Conservation (phyloP, 495 filamentous ascomycete species). For the Annulohypoxylon moriforme region DNA sequence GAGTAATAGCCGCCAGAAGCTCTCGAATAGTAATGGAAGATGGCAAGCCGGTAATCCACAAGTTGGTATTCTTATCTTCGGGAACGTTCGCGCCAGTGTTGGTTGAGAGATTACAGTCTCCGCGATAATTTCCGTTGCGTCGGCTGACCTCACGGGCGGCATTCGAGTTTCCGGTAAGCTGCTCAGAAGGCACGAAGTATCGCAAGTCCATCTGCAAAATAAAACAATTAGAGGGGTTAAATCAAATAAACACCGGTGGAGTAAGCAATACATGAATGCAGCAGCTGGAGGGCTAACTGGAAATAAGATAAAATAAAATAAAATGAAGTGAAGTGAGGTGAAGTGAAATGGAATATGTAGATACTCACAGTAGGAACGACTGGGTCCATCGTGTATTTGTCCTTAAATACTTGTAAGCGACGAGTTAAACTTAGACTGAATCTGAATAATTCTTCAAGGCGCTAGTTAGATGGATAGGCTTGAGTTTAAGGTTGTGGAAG, state of each 20-base stretch:
- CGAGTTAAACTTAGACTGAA: no score
- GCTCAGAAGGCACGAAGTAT: constrained; percentile 26
- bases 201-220: constrained; percentile 12
- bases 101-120: constrained; percentile 1
- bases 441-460: no score
- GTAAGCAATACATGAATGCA: no score
- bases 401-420: no score
- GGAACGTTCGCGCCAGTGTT: constrained; percentile 20
- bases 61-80: constrained; percentile 25
- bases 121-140: constrained; percentile 24
- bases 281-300: no score
- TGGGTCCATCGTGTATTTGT: no score
- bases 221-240: constrained; percentile 5
- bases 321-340: background rate
- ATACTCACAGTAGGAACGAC: no score
- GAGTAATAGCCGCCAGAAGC: constrained; percentile 11
- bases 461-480: no score
- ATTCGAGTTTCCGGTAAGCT: constrained; percentile 9
- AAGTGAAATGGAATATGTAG: background rate
- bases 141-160: background rate
- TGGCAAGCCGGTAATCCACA: constrained; percentile 33
- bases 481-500: no score
- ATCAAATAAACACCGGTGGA: background rate
- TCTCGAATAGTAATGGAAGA: background rate
- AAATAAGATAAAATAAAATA: background rate